phyloP scores from a whole-genome alignment of 2,329 filamentous ascomycete genomes.

The Seiridium unicorne region DNA sequence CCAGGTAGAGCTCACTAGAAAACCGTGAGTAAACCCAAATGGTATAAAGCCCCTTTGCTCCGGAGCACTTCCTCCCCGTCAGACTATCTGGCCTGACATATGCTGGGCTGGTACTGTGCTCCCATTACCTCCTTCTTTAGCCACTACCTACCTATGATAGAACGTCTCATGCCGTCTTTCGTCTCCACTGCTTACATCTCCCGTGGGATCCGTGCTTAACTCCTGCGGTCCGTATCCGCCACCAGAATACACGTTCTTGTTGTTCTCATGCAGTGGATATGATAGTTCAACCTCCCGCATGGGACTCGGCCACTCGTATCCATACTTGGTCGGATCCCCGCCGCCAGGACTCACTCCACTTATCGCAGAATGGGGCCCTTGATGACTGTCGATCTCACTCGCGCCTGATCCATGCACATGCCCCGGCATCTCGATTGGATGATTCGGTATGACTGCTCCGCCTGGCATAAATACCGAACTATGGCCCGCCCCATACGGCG shows the following conservation, averaged over 20 bases:
- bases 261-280: not conserved
- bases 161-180: not conserved
- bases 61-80: too few relatives aligned
- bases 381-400: not conserved
- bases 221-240: slow-evolving; percentile 4
- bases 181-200: not conserved
- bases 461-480: not conserved
- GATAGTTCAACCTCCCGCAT: not conserved
- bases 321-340: not conserved
- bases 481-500: not conserved
- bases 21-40: too few relatives aligned
- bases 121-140: too few relatives aligned
- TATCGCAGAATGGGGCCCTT: not conserved
- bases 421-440: slow-evolving; percentile 6
- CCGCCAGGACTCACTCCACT: not conserved
- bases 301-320: slow-evolving; percentile 2
- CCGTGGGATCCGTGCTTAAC: not conserved
- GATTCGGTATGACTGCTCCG: not conserved
- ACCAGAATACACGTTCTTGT: slow-evolving; percentile 4
- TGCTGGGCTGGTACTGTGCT: too few relatives aligned
- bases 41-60: too few relatives aligned
- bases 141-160: not conserved
- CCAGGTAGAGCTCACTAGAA: too few relatives aligned
- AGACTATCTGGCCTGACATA: too few relatives aligned
- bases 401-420: not conserved